Conservation (phyloP, 2,329 filamentous ascomycete genomes). For the Fusarium sp. region DNA sequence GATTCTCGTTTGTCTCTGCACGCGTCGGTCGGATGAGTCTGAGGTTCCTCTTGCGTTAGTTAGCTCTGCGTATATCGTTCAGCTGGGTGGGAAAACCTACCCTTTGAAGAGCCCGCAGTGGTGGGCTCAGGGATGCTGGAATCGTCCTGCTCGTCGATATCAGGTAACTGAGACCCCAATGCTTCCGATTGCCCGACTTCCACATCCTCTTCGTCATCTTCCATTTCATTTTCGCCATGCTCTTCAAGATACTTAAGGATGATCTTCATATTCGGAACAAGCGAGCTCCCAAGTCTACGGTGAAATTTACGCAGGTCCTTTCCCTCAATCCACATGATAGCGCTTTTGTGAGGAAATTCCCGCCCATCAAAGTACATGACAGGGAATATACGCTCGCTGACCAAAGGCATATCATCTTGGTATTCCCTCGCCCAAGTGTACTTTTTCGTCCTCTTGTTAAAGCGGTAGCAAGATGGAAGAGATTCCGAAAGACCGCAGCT, state of each 20-base stretch:
- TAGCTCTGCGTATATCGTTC: not conserved
- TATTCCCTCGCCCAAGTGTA: constrained; percentile 28
- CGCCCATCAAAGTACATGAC: constrained; percentile 42
- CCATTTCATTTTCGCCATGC: not conserved
- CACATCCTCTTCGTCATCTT: not conserved
- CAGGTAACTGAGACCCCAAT: not conserved
- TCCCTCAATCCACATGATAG: constrained; percentile 36
- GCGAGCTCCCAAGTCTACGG: not conserved
- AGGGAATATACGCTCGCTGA: constrained; percentile 32
- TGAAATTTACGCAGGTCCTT: constrained; percentile 34
- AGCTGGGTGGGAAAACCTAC: not conserved
- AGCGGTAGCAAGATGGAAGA: constrained; percentile 5
- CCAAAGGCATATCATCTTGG: constrained; percentile 10
- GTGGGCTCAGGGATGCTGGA: not conserved
- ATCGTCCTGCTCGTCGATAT: not conserved
- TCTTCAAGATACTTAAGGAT: constrained; percentile 11
- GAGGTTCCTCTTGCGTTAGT: not conserved
- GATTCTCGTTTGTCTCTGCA: not conserved
- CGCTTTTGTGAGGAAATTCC: constrained; percentile 34
- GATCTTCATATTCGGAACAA: constrained; percentile 14
- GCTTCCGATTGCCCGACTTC: not conserved
- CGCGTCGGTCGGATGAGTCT: not conserved
- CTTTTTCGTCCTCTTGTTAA: not conserved
- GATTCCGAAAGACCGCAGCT: not conserved
- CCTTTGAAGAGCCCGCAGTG: not conserved